These are phyloP conservation scores for Butyriboletus loyo DNA, from an alignment of 768 basidiomycete genomes.

Conservation along the genomic window DNA sequence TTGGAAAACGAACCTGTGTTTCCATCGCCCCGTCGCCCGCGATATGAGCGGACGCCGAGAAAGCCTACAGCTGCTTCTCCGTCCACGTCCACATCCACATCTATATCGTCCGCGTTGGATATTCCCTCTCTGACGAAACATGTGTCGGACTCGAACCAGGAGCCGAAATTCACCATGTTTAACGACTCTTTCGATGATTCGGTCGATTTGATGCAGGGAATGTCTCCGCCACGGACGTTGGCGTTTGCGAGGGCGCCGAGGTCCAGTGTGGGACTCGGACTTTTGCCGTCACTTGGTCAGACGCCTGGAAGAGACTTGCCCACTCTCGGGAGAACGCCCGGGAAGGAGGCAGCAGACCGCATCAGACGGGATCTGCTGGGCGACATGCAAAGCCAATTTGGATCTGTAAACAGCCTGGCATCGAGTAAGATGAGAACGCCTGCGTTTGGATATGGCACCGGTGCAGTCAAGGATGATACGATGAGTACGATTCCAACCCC, in stretches of 20 bases:
- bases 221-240: conserved; percentile 56
- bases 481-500: conserved; percentile 68
- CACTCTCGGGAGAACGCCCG: conserved; percentile 60
- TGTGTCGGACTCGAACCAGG: conserved; percentile 40
- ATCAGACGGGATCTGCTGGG: conserved; percentile 65
- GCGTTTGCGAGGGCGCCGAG: conserved; percentile 45
- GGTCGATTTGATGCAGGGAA: conserved; percentile 38
- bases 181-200: conserved; percentile 39
- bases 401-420: conserved; percentile 10
- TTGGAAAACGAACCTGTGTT: conserved; percentile 61
- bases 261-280: conserved; percentile 31
- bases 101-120: conserved; percentile 40
- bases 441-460: conserved; percentile 26
- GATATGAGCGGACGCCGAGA: conserved; percentile 28
- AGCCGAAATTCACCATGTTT: conserved; percentile 33
- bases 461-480: conserved; percentile 46
- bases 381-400: conserved; percentile 42
- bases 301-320: conserved; percentile 64
- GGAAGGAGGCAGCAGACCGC: conserved; percentile 64
- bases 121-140: conserved; percentile 48
- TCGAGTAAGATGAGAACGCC: conserved; percentile 26
- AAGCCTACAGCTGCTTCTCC: conserved; percentile 16
- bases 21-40: conserved; percentile 36
- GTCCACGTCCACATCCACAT: conserved; percentile 18
- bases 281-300: conserved; percentile 42